phyloP scores from a whole-genome alignment of 495 filamentous ascomycete species.

The Lepraria neglecta region DNA sequence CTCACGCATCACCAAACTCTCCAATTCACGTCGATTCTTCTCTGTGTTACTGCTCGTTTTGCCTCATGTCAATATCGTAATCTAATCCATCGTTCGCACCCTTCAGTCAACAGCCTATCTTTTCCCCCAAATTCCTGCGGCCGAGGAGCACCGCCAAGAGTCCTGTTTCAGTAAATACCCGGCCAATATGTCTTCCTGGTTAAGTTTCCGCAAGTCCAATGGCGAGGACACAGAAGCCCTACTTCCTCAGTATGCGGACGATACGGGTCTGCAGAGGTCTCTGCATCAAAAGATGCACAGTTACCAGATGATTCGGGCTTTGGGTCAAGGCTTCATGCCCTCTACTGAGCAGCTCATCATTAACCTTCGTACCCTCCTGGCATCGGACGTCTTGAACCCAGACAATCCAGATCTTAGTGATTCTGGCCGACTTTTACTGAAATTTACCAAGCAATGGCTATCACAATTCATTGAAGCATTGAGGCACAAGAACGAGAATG shows the following conservation, averaged over 20 bases:
- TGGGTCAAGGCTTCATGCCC: conserved; percentile 85
- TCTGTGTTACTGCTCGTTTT: neutral
- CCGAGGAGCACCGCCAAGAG: no score
- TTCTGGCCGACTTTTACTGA: conserved; percentile 64
- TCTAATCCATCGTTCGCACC: no score
- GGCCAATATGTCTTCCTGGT: conserved; percentile 48
- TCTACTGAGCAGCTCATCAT: conserved; percentile 76
- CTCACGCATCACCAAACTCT: neutral
- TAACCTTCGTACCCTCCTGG: conserved; percentile 74
- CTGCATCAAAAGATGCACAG: conserved; percentile 82
- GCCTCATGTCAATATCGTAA: no score
- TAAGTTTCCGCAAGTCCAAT: conserved; percentile 42
- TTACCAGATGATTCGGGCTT: conserved; percentile 83
- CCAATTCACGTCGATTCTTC: neutral
- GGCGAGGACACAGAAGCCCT: conserved; percentile 63
- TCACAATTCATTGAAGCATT: conserved; percentile 69
- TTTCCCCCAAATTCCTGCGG: no score
- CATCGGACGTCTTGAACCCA: conserved; percentile 71
- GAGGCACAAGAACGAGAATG: conserved; percentile 71
- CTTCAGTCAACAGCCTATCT: neutral
- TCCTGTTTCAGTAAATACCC: neutral
- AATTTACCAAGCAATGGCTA: conserved; percentile 65
- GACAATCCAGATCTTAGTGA: conserved; percentile 69
- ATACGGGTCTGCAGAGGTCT: conserved; percentile 67
- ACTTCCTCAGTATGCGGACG: conserved; percentile 77